Conservation (phyloP, 2,329 filamentous ascomycete genomes). For the Colletotrichum sp. region DNA sequence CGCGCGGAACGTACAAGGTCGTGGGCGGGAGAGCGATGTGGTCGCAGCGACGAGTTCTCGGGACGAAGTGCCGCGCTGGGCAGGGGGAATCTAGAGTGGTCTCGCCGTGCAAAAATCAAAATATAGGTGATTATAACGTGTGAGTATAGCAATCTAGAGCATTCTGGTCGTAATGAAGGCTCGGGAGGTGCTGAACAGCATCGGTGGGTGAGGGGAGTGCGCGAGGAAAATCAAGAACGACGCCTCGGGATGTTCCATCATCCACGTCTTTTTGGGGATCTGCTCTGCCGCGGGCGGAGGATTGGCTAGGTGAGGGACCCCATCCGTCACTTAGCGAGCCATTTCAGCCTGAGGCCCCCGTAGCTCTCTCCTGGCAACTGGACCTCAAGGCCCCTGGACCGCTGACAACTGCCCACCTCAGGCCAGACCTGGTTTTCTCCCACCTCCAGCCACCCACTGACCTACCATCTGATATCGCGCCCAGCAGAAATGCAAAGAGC, state of each 20-base stretch:
- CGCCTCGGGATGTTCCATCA: conserved; percentile 19
- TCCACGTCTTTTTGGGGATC: conserved; percentile 16
- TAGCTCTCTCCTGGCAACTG: neutral
- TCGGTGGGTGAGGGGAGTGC: conserved; percentile 8
- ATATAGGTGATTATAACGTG: neutral
- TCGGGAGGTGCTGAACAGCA: neutral
- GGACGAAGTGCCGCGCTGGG: neutral
- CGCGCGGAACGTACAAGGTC: neutral
- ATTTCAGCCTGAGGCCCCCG: conserved; percentile 17
- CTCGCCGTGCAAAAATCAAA: neutral
- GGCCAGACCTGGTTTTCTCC: neutral
- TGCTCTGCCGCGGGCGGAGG: conserved; percentile 14
- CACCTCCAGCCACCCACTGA: neutral
- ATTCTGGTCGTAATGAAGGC: neutral
- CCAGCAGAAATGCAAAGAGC: neutral
- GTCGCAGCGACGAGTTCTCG: neutral
- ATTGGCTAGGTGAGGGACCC: conserved; percentile 4
- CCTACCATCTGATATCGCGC: neutral
- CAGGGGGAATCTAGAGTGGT: neutral
- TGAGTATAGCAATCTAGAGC: neutral
- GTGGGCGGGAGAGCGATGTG: neutral
- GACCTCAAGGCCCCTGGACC: neutral
- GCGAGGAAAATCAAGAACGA: conserved; percentile 19
- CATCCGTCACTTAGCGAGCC: conserved; percentile 7
- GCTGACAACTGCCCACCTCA: neutral